Evolutionary conservation across 2,329 filamentous ascomycete species (phyloP), one percentile per base, ranked within the genome.

Genomic region (Akanthomyces muscarius): DNA sequence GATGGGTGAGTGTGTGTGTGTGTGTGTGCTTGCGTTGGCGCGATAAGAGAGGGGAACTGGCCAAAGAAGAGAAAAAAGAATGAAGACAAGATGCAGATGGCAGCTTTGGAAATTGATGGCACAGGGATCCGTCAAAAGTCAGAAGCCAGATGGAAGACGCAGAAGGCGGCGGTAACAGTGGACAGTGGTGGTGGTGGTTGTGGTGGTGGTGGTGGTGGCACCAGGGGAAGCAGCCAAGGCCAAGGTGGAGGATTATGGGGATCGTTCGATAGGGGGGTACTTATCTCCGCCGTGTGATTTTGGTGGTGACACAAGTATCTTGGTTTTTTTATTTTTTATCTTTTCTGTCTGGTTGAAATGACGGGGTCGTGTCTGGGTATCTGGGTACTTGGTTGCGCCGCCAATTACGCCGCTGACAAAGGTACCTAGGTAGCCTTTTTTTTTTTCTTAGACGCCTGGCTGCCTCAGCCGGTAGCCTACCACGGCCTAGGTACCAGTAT

Each of bases 101-200:
- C 36, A 50, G 23, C n/a, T 28, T 14, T 21, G 25, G 54, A 14
- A 21, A 45, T 30, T 13, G 13, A 21, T 25, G 33, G n/a, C 33
- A 33, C 28, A 52, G 10, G 28, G 30, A 4, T 28, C 23, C 38
- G 36, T 38, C 23, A 33, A 25, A 36, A 52, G 52, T 10, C 23
- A 51, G 45, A 44, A 51, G 56, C 33, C 44, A 30, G 56, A 59
- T 50, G 56, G 56, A 41, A 30, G 56, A 59, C 4, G 47, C 47
- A 42, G 23, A 58, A 50, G 30, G 44, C 44, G 55, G 30, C 44
- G 38, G 44, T n/a, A 41, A 38, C 47, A 51, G 48, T 33, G 4
- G 7, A 6, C 45, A 21, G 53, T 52, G 30, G 50, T 52, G 50
- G 16, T 6, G 28, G 10, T 33, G 48, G 14, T 50, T 16, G 42